Conservation (phyloP, 345 rosid genomes). For the Citrus medica region DNA sequence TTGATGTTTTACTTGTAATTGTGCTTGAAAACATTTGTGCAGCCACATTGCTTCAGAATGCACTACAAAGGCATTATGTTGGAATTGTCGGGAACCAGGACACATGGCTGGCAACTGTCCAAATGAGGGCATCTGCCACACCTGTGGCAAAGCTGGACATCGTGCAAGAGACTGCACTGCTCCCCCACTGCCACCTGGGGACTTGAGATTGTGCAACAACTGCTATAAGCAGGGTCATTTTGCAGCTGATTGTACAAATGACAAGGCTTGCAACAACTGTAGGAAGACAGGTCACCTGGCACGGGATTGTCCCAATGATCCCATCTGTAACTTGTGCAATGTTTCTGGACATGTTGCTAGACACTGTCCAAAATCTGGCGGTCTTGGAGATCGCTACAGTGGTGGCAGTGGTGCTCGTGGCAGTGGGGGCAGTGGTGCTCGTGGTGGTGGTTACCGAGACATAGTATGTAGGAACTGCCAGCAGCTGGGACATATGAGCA, state of each 20-base stretch:
- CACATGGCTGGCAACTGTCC: constrained; percentile 82
- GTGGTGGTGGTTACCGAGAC: constrained; percentile 51
- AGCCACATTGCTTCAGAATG: constrained; percentile 97
- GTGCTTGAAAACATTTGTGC: constrained; percentile 16
- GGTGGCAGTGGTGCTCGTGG: constrained; percentile 25
- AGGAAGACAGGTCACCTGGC: constrained; percentile 91
- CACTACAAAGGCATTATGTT: constrained; percentile 82
- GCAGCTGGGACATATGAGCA: constrained; percentile 79
- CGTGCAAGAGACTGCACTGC: constrained; percentile 84
- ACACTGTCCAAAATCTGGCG: constrained; percentile 66
- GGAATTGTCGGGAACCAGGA: constrained; percentile 97
- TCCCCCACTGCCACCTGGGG: constrained; percentile 64
- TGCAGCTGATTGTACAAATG: constrained; percentile 86
- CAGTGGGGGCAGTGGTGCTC: constrained; percentile 14
- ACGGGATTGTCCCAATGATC: constrained; percentile 82
- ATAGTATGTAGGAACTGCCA: constrained; percentile 71
- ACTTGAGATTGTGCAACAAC: constrained; percentile 85
- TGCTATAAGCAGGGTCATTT: constrained; percentile 95
- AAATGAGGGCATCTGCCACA: constrained; percentile 95
- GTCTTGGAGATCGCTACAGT: constrained; percentile 41
- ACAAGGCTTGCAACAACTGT: constrained; percentile 96
- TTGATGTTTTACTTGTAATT: constrained; percentile 1
- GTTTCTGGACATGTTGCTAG: constrained; percentile 83
- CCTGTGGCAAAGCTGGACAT: constrained; percentile 96
- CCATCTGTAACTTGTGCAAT: constrained; percentile 77